Conservation (phyloP, 1,284 basidiomycete species). For the Leccinum huronense region DNA sequence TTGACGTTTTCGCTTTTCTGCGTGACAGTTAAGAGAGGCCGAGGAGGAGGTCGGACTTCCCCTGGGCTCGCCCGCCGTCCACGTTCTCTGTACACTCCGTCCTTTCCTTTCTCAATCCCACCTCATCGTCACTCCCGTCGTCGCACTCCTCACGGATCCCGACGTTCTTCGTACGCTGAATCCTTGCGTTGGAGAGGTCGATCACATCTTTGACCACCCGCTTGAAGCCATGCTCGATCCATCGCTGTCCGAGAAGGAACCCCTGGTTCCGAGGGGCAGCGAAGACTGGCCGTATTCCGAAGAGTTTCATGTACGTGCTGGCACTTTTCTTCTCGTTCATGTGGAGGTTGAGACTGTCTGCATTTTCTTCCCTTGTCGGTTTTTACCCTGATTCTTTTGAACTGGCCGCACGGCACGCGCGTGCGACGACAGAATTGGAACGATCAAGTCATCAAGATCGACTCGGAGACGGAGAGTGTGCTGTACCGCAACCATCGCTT, state of each 20-base stretch:
- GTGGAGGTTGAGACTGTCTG: not conserved
- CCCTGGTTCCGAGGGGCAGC: conserved; percentile 55
- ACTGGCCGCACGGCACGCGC: not conserved
- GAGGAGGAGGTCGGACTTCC: conserved; percentile 79
- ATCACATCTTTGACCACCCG: conserved; percentile 76
- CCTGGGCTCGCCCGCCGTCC: conserved; percentile 51
- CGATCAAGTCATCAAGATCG: conserved; percentile 46
- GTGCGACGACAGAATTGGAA: conserved; percentile 42
- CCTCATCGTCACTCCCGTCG: conserved; percentile 68
- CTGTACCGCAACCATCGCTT: conserved; percentile 75
- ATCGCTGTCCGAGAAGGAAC: conserved; percentile 41
- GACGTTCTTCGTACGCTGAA: conserved; percentile 49
- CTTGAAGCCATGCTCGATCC: conserved; percentile 71
- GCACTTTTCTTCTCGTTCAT: not conserved
- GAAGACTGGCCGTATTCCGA: conserved; percentile 77
- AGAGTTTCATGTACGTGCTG: conserved; percentile 56
- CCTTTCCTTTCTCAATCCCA: conserved; percentile 69
- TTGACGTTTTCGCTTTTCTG: conserved; percentile 1
- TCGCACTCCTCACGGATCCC: conserved; percentile 63
- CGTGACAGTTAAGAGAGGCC: conserved; percentile 70
- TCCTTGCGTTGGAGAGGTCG: conserved; percentile 68
- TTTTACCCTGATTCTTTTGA: not conserved
- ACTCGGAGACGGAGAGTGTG: conserved; percentile 43
- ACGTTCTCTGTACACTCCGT: conserved; percentile 63
- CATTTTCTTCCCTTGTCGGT: not conserved